Percentiles rank a stretch among this genome's conserved stretches.
Conservation (phyloP, 2,329 filamentous ascomycete species). For the Venturia asperata region DNA sequence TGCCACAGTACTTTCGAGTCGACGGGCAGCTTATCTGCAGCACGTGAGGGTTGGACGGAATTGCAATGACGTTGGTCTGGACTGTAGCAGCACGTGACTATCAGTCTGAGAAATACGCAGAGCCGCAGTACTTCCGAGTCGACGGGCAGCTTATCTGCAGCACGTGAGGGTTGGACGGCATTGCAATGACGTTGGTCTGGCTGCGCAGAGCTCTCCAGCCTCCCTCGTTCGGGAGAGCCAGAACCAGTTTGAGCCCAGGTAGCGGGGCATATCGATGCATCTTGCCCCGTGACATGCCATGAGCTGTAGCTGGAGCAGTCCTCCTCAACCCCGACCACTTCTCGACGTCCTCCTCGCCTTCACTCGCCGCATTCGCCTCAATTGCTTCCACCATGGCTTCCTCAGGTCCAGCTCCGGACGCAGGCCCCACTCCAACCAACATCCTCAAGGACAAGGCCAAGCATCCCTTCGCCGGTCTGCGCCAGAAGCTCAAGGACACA, state of each 20-base stretch:
- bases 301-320: background rate
- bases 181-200: background rate
- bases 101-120: too few relatives aligned
- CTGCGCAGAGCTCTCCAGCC: background rate
- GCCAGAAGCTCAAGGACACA: conserved; percentile 41
- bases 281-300: background rate
- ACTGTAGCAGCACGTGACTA: too few relatives aligned
- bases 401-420: background rate
- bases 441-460: conserved; percentile 30
- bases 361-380: background rate
- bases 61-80: background rate
- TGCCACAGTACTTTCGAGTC: too few relatives aligned
- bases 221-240: too few relatives aligned
- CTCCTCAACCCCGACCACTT: background rate
- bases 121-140: too few relatives aligned
- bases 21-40: too few relatives aligned
- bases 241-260: too few relatives aligned
- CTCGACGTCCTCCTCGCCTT: background rate
- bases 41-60: background rate
- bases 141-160: too few relatives aligned
- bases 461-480: conserved; percentile 35
- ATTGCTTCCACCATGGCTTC: background rate
- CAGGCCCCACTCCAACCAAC: background rate
- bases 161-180: background rate
- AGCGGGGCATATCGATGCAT: too few relatives aligned